A percentile compares a stretch with the other conserved stretches of the same genome.
Evolutionary conservation across 2,329 filamentous ascomycete species (phyloP).

Genomic region (Proliferodiscus dingleyae): DNA sequence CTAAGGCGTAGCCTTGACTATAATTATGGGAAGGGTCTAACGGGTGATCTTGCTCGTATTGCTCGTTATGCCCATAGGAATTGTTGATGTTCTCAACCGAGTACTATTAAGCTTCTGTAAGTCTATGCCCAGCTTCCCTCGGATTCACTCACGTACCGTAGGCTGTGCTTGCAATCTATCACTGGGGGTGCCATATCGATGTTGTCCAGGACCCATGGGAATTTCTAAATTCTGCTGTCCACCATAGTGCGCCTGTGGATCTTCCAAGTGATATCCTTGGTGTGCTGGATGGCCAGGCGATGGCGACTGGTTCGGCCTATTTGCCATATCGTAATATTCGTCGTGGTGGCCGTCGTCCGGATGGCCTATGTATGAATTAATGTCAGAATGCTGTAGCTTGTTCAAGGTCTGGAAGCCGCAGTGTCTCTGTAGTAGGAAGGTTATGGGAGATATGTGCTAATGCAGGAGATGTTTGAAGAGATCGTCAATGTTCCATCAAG

Average conservation of each 20-base stretch:
- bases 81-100: slow-evolving; percentile 64
- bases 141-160: slow-evolving; percentile 57
- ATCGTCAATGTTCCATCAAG: slow-evolving; percentile 10
- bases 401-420: slow-evolving; percentile 10
- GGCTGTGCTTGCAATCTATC: slow-evolving; percentile 81
- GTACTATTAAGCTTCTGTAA: slow-evolving; percentile 44
- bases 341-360: slow-evolving; percentile 43
- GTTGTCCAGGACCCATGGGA: slow-evolving; percentile 52
- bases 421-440: slow-evolving; percentile 10
- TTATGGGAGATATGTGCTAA: slow-evolving; percentile 20
- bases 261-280: slow-evolving; percentile 76
- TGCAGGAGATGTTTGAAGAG: slow-evolving; percentile 18
- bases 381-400: slow-evolving; percentile 20
- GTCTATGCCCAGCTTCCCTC: background rate
- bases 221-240: slow-evolving; percentile 58
- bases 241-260: slow-evolving; percentile 43
- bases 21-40: slow-evolving; percentile 44
- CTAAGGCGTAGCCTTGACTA: slow-evolving; percentile 65
- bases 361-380: slow-evolving; percentile 18
- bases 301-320: slow-evolving; percentile 57
- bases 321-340: slow-evolving; percentile 60
- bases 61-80: slow-evolving; percentile 58
- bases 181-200: slow-evolving; percentile 50
- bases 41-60: slow-evolving; percentile 49
- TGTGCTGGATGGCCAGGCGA: slow-evolving; percentile 71